phyloP scores from a whole-genome alignment of 164 flowering plant species.

The Platanus orientalis region DNA sequence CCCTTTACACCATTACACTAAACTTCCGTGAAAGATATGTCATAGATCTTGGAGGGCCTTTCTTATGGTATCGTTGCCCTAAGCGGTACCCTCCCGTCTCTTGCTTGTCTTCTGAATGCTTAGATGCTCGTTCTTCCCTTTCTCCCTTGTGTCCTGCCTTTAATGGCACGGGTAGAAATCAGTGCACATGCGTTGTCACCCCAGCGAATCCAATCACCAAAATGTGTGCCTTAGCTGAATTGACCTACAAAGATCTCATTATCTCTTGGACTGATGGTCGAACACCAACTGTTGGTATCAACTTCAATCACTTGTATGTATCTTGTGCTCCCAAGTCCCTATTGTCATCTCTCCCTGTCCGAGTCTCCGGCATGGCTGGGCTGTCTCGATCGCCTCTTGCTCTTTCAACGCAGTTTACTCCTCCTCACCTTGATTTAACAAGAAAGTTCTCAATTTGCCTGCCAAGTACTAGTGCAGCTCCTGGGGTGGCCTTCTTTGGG shows the following conservation, averaged over 20 bases:
- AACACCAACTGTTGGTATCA: neutral
- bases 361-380: conserved; percentile 29
- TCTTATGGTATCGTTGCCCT: conserved; percentile 26
- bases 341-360: conserved; percentile 18
- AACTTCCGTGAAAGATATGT: conserved; percentile 20
- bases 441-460: conserved; percentile 31
- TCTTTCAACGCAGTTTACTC: conserved; percentile 22
- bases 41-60: conserved; percentile 24
- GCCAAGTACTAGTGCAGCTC: conserved; percentile 16
- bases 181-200: conserved; percentile 20
- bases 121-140: conserved; percentile 6
- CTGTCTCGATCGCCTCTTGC: conserved; percentile 23
- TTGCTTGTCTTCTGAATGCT: conserved; percentile 13
- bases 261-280: conserved; percentile 26
- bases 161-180: neutral
- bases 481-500: conserved; percentile 31
- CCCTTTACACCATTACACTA: conserved; percentile 26
- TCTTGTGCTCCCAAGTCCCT: conserved; percentile 28
- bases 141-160: conserved; percentile 14
- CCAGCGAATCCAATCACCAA: conserved; percentile 24
- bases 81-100: conserved; percentile 14
- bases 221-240: conserved; percentile 15
- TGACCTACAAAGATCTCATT: conserved; percentile 17
- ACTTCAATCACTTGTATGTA: conserved; percentile 14
- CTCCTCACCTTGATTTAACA: neutral